Percentiles rank a stretch among this genome's conserved stretches.
Conservation (phyloP, 805 yeast species). For the Isabelozyma pseudorhagii region DNA sequence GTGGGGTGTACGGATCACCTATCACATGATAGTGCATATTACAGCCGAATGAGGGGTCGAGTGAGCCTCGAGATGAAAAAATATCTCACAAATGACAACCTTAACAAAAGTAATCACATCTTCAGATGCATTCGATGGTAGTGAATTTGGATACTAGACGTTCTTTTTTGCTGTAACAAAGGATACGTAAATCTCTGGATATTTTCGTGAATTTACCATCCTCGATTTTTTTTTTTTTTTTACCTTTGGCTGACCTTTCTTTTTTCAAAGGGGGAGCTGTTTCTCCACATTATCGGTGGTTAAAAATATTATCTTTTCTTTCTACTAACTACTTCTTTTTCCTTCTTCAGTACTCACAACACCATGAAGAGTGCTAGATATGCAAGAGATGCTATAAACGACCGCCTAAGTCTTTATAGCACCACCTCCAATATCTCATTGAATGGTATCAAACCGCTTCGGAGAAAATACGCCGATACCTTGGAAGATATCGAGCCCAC, state of each 20-base stretch:
- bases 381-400: slow-evolving; percentile 29
- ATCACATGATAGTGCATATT: neutral
- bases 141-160: neutral
- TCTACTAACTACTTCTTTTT: neutral
- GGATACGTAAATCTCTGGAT: too few relatives aligned
- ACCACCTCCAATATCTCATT: slow-evolving; percentile 21
- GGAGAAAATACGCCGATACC: slow-evolving; percentile 16
- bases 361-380: slow-evolving; percentile 17
- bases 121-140: neutral
- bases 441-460: slow-evolving; percentile 25
- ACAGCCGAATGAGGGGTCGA: neutral
- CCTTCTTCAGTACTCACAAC: neutral
- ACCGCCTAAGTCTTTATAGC: slow-evolving; percentile 28
- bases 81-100: neutral
- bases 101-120: neutral
- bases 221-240: too few relatives aligned
- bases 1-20: neutral
- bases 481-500: slow-evolving; percentile 11
- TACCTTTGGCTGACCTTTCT: neutral
- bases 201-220: neutral
- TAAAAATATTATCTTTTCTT: neutral
- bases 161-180: too few relatives aligned
- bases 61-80: neutral
- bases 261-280: neutral
- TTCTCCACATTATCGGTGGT: neutral